Conservation (phyloP, 2,329 filamentous ascomycete genomes). For the Emmonsiellopsis sp. region DNA sequence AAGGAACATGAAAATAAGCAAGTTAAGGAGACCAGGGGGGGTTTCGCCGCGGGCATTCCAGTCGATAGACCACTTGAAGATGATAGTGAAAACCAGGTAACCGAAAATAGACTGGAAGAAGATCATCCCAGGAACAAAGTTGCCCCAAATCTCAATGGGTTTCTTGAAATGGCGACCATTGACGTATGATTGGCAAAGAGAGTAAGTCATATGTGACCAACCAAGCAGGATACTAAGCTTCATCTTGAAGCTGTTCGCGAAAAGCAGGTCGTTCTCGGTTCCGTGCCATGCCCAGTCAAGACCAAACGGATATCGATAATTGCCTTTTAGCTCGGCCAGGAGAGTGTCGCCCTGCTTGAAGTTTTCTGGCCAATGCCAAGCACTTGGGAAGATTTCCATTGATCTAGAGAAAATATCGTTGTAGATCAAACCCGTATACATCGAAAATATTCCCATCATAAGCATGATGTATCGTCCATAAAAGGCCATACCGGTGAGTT, state of each 20-base stretch:
- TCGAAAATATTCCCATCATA: constrained; percentile 94
- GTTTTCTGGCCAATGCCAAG: constrained; percentile 72
- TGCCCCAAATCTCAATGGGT: constrained; percentile 91
- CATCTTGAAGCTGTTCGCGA: constrained; percentile 99
- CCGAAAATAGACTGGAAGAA: constrained; percentile 99
- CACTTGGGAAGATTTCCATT: constrained; percentile 77
- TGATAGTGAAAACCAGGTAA: constrained; percentile 84
- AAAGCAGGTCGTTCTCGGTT: constrained; percentile 87
- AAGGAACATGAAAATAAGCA: constrained; percentile 99
- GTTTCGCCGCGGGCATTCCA: constrained; percentile 60
- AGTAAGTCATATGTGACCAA: constrained; percentile 99
- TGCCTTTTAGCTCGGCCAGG: constrained; percentile 56
- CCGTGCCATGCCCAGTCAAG: constrained; percentile 96
- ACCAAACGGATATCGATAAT: constrained; percentile 89
- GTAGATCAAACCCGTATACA: constrained; percentile 95
- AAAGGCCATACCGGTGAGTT: constrained; percentile 96
- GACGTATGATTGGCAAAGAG: constrained; percentile 81
- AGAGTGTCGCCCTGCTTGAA: constrained; percentile 59
- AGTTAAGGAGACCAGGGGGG: constrained; percentile 88
- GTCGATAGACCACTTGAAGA: constrained; percentile 95
- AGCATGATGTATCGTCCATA: constrained; percentile 98
- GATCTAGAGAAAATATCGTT: constrained; percentile 96
- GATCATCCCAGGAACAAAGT: constrained; percentile 96
- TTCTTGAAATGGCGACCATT: constrained; percentile 93
- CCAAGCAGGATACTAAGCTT: constrained; percentile 97